Base-by-base conservation (phyloP, 345 rosid genomes). In the Brassica rapa region DNA sequence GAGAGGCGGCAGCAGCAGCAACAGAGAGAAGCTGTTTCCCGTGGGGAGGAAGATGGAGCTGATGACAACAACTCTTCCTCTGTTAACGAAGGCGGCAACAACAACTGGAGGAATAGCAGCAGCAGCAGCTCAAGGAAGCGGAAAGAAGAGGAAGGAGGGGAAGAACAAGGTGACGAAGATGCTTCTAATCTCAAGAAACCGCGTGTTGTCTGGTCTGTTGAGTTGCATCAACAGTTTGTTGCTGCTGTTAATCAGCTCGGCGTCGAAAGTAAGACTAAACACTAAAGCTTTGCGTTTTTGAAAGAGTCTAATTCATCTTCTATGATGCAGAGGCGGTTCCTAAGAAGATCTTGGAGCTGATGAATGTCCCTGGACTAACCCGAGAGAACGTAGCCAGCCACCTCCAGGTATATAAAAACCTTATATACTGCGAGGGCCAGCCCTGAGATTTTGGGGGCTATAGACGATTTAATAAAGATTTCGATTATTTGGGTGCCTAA, bases 151-250 rank as follows among this genome's bases (percentile, higher is more conserved):
- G 95, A 87, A 27, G 72, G 41, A 1, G 41, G 72, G 1, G 90
- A 90, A 3, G 90, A 87, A 39, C 89, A 88, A 66, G 84, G 71
- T 0, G 89, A 86, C 0, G 98, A 94, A n/a, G 56, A 51, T n/a
- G 56, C 56, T 5, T 51, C 56, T 3, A 51, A 51, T 51, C 21
- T 51, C 8, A 51, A 51, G 56, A 51, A 51, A 0, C 56, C 56
- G 56, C 56, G 56, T n/a, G 56, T 51, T 51, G 56, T 51, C 56
- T 51, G 56, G 56, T 51, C 56, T n/a, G 56, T 51, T 51, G 56
- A 51, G 16, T 51, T 51, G 56, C 56, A 51, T 51, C 56, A 51
- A 5, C 56, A 51, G 56, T 51, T 51, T 51, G 56, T 51, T 51
- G 56, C 56, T 51, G 56, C 56, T 51, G 56, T 51, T 5, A 51